Conservation (phyloP, 805 yeast genomes). For the Lipomyces kockii region DNA sequence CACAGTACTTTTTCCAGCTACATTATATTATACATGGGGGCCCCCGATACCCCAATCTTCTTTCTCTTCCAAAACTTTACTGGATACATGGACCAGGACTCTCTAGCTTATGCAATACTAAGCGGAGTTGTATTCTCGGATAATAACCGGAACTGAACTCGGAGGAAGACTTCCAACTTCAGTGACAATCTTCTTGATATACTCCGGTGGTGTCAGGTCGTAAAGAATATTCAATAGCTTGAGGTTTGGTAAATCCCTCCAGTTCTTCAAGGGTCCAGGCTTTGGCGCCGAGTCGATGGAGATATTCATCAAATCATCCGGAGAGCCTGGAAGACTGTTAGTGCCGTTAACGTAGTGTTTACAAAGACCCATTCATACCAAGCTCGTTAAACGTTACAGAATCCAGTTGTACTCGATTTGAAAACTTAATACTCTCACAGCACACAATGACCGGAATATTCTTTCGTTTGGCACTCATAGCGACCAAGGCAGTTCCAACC, state of each 20-base stretch:
- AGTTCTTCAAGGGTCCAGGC: slow-evolving; percentile 37
- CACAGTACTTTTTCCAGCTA: background rate
- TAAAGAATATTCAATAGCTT: slow-evolving; percentile 84
- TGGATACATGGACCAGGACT: background rate
- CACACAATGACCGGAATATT: slow-evolving; percentile 94
- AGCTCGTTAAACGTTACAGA: slow-evolving; percentile 93
- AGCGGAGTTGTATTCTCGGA: slow-evolving; percentile 80
- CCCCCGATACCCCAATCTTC: background rate
- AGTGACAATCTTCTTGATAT: slow-evolving; percentile 91
- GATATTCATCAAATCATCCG: slow-evolving; percentile 43
- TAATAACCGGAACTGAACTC: slow-evolving; percentile 95
- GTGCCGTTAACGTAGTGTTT: background rate
- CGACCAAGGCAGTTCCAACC: slow-evolving; percentile 91
- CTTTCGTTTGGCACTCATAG: slow-evolving; percentile 85
- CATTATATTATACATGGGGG: background rate
- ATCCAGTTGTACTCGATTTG: slow-evolving; percentile 94
- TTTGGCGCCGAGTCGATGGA: slow-evolving; percentile 38
- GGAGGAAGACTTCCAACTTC: slow-evolving; percentile 97
- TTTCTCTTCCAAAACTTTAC: background rate
- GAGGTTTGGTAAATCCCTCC: slow-evolving; percentile 48
- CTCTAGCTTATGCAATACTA: slow-evolving; percentile 1
- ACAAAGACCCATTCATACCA: slow-evolving; percentile 24
- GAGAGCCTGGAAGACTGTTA: slow-evolving; percentile 33
- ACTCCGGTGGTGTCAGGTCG: slow-evolving; percentile 92
- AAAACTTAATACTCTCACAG: slow-evolving; percentile 91